These are phyloP conservation scores for Saksenaea vasiformis DNA, from an alignment of 371 early-diverging fungal genomes.

Conservation along the genomic window DNA sequence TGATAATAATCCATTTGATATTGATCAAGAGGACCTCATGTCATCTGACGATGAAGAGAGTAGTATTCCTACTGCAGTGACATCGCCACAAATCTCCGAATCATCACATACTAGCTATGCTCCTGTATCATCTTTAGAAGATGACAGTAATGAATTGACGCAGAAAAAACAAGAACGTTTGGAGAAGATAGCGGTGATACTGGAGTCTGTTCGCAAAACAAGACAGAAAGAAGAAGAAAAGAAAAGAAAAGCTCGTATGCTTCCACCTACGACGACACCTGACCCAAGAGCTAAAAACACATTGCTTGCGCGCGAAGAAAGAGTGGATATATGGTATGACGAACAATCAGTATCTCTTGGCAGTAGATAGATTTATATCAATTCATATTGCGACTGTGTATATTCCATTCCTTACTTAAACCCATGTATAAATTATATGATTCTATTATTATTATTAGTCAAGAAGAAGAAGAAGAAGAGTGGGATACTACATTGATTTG, in stretches of 20 bases:
- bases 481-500: too few species aligned
- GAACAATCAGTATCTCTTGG: neutral
- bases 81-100: neutral
- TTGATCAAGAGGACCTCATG: neutral
- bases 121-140: neutral
- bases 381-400: neutral
- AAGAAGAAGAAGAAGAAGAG: too few species aligned
- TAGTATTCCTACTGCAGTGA: neutral
- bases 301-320: slow-evolving; percentile 1
- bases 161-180: neutral
- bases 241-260: neutral
- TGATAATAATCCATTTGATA: neutral
- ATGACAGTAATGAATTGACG: neutral
- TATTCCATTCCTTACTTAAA: too few species aligned
- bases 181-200: neutral
- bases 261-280: neutral
- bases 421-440: too few species aligned
- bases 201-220: neutral
- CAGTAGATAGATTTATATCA: neutral
- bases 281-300: neutral
- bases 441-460: too few species aligned
- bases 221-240: neutral
- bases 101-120: neutral
- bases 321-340: neutral
- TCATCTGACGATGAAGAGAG: slow-evolving; percentile 3